Conservation (phyloP, 2,329 filamentous ascomycete species). For the Sporothrix schenckii region DNA sequence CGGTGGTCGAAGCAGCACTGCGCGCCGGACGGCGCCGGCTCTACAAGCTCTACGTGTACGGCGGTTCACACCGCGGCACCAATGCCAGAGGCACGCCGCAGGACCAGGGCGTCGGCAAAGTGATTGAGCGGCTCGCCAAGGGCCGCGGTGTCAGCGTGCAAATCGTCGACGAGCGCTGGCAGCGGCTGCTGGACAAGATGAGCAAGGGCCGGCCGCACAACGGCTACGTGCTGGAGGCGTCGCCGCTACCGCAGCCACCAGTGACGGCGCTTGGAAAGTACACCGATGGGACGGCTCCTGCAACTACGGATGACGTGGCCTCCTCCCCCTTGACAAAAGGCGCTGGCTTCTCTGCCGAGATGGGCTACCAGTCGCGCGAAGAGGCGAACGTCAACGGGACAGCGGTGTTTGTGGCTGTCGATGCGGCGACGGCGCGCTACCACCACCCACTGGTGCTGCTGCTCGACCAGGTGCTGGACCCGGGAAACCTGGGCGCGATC, state of each 20-base stretch:
- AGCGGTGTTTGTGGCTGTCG: neutral
- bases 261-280: constrained; percentile 60
- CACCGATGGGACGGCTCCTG: constrained; percentile 43
- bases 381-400: constrained; percentile 72
- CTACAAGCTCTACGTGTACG: constrained; percentile 82
- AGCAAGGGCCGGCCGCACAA: constrained; percentile 84
- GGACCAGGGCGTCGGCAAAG: constrained; percentile 47
- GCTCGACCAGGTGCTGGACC: constrained; percentile 77
- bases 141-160: constrained; percentile 57
- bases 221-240: constrained; percentile 83
- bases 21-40: constrained; percentile 67
- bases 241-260: constrained; percentile 74
- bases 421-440: constrained; percentile 26
- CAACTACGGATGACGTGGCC: neutral
- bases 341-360: constrained; percentile 59
- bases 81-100: constrained; percentile 43
- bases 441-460: constrained; percentile 72
- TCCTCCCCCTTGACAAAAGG: neutral
- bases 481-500: constrained; percentile 88
- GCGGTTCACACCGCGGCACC: constrained; percentile 56
- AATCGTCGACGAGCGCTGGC: constrained; percentile 61
- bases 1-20: constrained; percentile 75
- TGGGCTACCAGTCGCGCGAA: constrained; percentile 72
- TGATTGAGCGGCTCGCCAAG: constrained; percentile 52
- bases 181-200: constrained; percentile 79